These are phyloP conservation scores for Hondaea fermentalgiana DNA, from an alignment of 108 stramenopile genomes.

Conservation along the genomic window DNA sequence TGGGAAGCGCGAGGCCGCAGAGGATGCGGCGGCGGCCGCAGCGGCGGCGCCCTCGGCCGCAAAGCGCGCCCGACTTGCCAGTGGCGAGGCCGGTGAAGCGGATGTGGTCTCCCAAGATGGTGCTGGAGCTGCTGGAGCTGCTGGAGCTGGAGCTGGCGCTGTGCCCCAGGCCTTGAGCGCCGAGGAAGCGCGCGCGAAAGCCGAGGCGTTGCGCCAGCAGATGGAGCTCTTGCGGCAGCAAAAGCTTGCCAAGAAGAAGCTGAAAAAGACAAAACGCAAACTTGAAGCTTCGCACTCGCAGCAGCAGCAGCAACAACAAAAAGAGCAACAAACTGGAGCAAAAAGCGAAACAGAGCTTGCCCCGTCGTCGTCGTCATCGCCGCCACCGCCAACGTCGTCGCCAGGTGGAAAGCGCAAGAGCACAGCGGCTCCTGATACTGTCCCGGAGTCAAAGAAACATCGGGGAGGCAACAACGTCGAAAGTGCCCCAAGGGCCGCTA, in stretches of 20 bases:
- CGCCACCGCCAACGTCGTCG: no score
- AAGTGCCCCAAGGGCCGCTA: background rate
- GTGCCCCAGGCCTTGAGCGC: background rate
- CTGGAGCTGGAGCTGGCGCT: no score
- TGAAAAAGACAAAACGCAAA: background rate
- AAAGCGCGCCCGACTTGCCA: no score
- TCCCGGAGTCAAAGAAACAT: background rate
- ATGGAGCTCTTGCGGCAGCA: background rate
- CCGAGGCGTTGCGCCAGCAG: background rate
- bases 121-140: no score
- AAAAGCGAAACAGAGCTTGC: background rate
- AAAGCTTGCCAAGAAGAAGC: background rate
- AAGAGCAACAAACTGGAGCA: background rate
- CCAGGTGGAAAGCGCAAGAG: no score
- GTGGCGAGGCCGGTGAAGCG: no score
- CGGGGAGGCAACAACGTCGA: background rate
- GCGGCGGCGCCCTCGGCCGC: no score
- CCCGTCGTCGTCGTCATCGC: no score
- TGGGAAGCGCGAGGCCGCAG: no score
- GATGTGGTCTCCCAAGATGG: no score
- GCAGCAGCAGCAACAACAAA: background rate
- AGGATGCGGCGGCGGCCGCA: no score
- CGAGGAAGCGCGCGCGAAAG: background rate
- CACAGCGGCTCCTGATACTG: no score
- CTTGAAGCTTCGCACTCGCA: background rate